Base-by-base conservation (phyloP, 495 filamentous ascomycete genomes). In the Penicillium egyptiacum region DNA sequence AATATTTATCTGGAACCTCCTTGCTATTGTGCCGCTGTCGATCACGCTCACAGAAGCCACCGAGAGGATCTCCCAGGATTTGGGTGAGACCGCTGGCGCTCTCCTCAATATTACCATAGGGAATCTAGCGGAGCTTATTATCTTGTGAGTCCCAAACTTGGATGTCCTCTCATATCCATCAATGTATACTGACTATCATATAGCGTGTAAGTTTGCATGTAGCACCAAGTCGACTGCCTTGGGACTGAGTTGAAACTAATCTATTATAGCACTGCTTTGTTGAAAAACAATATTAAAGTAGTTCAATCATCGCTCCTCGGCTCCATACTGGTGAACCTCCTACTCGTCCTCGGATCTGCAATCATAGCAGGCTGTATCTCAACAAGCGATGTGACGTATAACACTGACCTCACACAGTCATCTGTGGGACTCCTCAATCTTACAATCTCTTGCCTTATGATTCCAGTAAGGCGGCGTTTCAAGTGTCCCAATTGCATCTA, bases 271-370 rank as follows among this genome's bases (percentile, higher is more conserved):
- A 59, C 57, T 39, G 65, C 65, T 11, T 50, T 68, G n/a, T 14
- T 48, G 23, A 58, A 66, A 35, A 41, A 57, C 20, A 53, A 63
- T 19, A 54, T 66, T 19, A 47, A 39, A 31, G 50, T 68, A 23
- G 65, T 68, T 4, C 63, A 66, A 51, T 48, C 63, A 31, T 63
- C 59, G 11, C 55, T 68, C 8, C 48, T 66, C n/a, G 64, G 64
- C 19, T 58, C 53, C 12, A 57, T 67, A 4, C 56, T 69, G 1
- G 60, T 52, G 23, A 69, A 69, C 37, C 26, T 69, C 4, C 43
- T 69, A 5, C 61, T 67, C 16, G 66, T 69, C 17, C 52, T 67
- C 19, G 63, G 64, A 5, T 58, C 50, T 19, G 56, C 57, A 8
- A 58, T 67, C 14, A 54, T 65, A n/a, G 58, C 55, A 39, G 62